Percentiles rank a stretch among this genome's conserved stretches.
These are phyloP conservation scores for Cerioporus squamosus DNA, from an alignment of 1,284 basidiomycete genomes.

Conservation along the genomic window DNA sequence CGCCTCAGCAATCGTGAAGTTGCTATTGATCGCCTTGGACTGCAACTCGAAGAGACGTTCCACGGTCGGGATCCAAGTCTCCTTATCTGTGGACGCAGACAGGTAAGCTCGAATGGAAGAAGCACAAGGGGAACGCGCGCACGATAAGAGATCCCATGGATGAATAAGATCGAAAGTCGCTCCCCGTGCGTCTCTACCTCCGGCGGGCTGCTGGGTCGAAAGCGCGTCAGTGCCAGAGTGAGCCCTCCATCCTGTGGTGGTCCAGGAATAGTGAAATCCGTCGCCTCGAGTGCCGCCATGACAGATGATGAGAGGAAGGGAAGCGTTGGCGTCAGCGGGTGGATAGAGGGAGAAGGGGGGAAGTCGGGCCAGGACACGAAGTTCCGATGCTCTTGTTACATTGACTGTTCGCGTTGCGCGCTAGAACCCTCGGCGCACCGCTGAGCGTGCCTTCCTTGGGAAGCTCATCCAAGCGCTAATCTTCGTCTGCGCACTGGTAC, in stretches of 20 bases:
- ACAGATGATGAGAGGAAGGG: too few relatives aligned
- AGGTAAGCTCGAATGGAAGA: background rate
- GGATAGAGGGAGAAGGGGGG: too few relatives aligned
- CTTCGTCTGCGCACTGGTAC: too few relatives aligned
- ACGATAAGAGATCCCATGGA: slow-evolving; percentile 7
- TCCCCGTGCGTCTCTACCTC: background rate
- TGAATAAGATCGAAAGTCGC: slow-evolving; percentile 1
- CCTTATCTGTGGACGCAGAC: slow-evolving; percentile 24
- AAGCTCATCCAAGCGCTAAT: too few relatives aligned
- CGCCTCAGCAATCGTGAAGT: slow-evolving; percentile 11
- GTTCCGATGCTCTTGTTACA: too few relatives aligned
- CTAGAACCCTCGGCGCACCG: too few relatives aligned
- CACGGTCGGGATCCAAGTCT: slow-evolving; percentile 28
- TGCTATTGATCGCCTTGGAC: background rate
- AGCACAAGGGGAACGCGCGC: background rate
- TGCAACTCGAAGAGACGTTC: slow-evolving; percentile 16
- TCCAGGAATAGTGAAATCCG: background rate
- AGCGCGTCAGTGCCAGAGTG: background rate
- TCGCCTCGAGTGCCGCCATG: too few relatives aligned
- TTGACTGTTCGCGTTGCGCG: too few relatives aligned
- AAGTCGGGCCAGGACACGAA: too few relatives aligned
- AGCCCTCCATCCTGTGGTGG: background rate
- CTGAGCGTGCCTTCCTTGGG: too few relatives aligned
- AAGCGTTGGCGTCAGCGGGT: too few relatives aligned
- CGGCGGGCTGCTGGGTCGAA: background rate